phyloP scores from a whole-genome alignment of 257 asterid species.

The Solanum gandarillasii region DNA sequence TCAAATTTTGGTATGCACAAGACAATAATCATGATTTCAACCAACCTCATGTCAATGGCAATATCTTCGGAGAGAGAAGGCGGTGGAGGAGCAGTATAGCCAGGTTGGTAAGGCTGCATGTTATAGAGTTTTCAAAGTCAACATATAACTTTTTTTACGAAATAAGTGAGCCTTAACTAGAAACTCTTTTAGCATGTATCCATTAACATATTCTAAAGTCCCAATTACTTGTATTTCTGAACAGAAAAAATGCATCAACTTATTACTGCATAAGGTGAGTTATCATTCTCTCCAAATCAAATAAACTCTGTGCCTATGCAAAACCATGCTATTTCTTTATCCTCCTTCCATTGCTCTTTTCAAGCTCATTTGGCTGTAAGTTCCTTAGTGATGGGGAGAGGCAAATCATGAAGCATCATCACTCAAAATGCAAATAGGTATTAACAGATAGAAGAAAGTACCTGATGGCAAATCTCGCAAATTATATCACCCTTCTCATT shows the following conservation, averaged over 20 bases:
- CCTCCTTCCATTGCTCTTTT: neutral
- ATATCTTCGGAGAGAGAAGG: slow-evolving; percentile 23
- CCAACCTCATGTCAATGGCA: slow-evolving; percentile 10
- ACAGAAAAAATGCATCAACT: neutral
- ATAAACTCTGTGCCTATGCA: neutral
- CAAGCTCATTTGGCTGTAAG: neutral
- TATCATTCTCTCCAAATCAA: neutral
- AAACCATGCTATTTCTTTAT: neutral
- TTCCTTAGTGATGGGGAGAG: neutral
- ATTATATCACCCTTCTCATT: slow-evolving; percentile 43
- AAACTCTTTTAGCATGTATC: neutral
- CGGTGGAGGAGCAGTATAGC: slow-evolving; percentile 39
- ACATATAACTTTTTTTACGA: neutral
- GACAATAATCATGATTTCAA: neutral
- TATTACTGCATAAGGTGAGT: neutral
- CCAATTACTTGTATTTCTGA: neutral
- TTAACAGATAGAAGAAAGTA: neutral
- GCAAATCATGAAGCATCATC: neutral
- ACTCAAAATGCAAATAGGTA: neutral
- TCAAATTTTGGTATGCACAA: neutral
- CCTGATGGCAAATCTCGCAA: slow-evolving; percentile 50
- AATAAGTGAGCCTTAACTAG: neutral
- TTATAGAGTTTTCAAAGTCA: neutral
- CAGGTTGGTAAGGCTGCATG: slow-evolving; percentile 38
- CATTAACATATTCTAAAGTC: neutral